These are phyloP conservation scores for Penicillium soppii DNA, from an alignment of 495 filamentous ascomycete genomes.

Conservation along the genomic window DNA sequence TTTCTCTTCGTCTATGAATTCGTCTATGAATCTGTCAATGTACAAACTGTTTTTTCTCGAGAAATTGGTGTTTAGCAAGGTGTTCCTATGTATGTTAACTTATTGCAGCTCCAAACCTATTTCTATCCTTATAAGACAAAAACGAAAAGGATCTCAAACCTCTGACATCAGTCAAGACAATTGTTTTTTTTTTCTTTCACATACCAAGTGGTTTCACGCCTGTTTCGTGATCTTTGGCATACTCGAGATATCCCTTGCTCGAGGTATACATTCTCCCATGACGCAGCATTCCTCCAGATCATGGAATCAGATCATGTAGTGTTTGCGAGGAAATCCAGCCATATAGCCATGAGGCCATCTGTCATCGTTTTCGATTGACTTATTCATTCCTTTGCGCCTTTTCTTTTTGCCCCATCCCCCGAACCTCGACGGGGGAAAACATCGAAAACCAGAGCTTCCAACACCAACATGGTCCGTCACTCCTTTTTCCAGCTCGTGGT, in stretches of 20 bases:
- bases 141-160: too few relatives aligned
- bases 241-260: constrained; percentile 12
- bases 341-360: constrained; percentile 8
- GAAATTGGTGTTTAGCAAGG: constrained; percentile 23
- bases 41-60: too few relatives aligned
- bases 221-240: constrained; percentile 2
- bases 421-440: constrained; percentile 10
- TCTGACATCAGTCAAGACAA: too few relatives aligned
- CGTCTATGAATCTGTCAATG: constrained; percentile 9
- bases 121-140: too few relatives aligned
- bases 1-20: constrained; percentile 8
- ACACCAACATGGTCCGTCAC: constrained; percentile 26
- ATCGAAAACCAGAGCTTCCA: constrained; percentile 13
- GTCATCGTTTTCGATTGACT: background rate
- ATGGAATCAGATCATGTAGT: constrained; percentile 10
- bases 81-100: constrained; percentile 28
- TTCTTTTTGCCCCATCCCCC: background rate
- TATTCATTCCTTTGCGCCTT: background rate
- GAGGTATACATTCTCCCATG: constrained; percentile 22
- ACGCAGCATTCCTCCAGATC: constrained; percentile 25
- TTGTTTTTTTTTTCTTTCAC: constrained; percentile 11
- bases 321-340: background rate
- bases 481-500: constrained; percentile 22
- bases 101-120: constrained; percentile 18
- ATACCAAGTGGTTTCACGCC: constrained; percentile 16